Percentiles rank a stretch among this genome's conserved stretches.
phyloP scores from a whole-genome alignment of 305 asterid genomes.

The Ajuga reptans region DNA sequence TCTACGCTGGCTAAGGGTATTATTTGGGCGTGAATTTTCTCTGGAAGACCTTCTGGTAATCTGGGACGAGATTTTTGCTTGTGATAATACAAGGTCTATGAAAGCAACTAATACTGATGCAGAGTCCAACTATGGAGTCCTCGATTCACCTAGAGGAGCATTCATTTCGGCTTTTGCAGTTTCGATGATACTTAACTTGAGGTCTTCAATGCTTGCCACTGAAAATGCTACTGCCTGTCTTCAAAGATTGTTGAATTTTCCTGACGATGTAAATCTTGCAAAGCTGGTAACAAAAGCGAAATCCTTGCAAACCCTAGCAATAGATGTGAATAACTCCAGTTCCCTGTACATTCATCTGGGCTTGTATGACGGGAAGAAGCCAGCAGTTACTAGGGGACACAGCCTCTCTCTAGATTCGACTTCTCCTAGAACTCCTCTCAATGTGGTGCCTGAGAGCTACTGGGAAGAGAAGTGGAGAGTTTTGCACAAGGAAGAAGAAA shows the following conservation, averaged over 20 bases:
- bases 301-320: conserved; percentile 62
- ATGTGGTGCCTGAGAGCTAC: conserved; percentile 62
- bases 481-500: conserved; percentile 67
- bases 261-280: conserved; percentile 50
- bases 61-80: conserved; percentile 86
- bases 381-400: conserved; percentile 45
- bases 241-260: conserved; percentile 77
- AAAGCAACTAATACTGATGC: conserved; percentile 27
- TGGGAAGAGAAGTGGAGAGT: conserved; percentile 98
- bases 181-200: conserved; percentile 70
- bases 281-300: conserved; percentile 66
- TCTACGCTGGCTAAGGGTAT: conserved; percentile 84
- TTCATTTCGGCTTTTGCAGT: conserved; percentile 88
- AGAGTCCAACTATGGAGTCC: conserved; percentile 47
- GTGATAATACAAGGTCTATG: conserved; percentile 40
- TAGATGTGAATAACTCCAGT: conserved; percentile 47
- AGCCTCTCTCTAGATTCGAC: conserved; percentile 52
- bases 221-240: conserved; percentile 86
- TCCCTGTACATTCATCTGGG: conserved; percentile 35
- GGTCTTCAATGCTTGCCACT: conserved; percentile 87
- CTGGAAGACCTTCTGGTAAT: conserved; percentile 66
- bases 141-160: conserved; percentile 77
- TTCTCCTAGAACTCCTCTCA: conserved; percentile 59
- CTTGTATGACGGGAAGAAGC: conserved; percentile 37
- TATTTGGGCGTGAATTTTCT: conserved; percentile 94